These are phyloP conservation scores for Pyrenochaeta sp. DNA, from an alignment of 2,329 filamentous ascomycete species.

Conservation along the genomic window DNA sequence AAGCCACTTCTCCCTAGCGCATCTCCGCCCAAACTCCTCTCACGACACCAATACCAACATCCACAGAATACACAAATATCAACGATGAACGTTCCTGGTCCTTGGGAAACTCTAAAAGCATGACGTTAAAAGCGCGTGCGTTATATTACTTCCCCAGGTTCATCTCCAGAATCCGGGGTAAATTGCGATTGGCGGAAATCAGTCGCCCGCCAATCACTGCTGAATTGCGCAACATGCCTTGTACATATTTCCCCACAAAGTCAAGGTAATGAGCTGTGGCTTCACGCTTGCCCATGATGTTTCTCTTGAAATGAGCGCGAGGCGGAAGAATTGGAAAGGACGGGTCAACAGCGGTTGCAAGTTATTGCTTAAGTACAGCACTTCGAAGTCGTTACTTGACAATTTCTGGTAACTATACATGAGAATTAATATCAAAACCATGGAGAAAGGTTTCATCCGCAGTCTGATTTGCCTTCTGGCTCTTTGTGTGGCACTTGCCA, in stretches of 20 bases:
- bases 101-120: too few species aligned
- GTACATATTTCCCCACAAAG: constrained; percentile 8
- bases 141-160: constrained; percentile 10
- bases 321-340: constrained; percentile 11
- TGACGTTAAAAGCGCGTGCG: too few species aligned
- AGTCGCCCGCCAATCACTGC: constrained; percentile 16
- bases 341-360: not conserved
- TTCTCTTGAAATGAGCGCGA: not conserved
- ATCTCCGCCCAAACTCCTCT: too few species aligned
- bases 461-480: not conserved
- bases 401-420: not conserved
- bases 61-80: too few species aligned
- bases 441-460: not conserved
- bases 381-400: not conserved
- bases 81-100: too few species aligned
- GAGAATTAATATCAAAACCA: not conserved
- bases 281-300: not conserved
- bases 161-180: constrained; percentile 4
- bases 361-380: too few species aligned
- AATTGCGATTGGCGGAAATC: constrained; percentile 5
- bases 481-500: constrained; percentile 1
- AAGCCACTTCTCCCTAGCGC: too few species aligned
- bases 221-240: not conserved
- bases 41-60: too few species aligned
- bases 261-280: constrained; percentile 2